phyloP scores from a whole-genome alignment of 169 alveolate species.

The Besnoitia besnoiti region DNA sequence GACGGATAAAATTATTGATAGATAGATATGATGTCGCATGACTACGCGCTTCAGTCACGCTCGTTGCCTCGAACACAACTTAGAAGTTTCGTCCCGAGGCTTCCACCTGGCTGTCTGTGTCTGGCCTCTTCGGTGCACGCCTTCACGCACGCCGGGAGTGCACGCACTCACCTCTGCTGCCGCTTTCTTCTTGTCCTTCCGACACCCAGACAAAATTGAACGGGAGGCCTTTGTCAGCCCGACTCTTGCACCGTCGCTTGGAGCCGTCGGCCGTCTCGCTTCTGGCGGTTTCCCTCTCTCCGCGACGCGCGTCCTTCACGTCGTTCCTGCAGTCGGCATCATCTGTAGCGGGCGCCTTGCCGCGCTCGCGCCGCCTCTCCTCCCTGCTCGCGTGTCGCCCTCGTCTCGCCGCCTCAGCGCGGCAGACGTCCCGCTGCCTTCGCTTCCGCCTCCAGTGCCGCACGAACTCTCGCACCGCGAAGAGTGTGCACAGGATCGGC shows the following conservation, averaged over 20 bases:
- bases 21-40: no score
- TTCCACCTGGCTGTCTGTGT: no score
- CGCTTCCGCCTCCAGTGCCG: conserved; percentile 54
- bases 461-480: conserved; percentile 67
- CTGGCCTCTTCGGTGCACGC: background rate
- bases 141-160: background rate
- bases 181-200: conserved; percentile 72
- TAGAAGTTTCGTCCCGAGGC: no score
- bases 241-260: background rate
- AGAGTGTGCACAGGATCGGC: conserved; percentile 64
- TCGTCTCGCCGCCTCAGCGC: background rate
- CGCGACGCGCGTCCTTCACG: background rate
- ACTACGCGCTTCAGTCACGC: no score
- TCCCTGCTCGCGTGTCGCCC: background rate
- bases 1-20: no score
- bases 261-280: no score
- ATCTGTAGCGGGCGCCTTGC: no score
- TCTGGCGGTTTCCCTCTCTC: background rate
- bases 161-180: conserved; percentile 67
- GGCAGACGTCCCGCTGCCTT: background rate
- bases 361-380: background rate
- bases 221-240: conserved; percentile 40
- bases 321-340: no score
- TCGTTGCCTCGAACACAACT: no score
- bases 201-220: conserved; percentile 70